phyloP scores from a whole-genome alignment of 805 yeast genomes.

The Yarrowia porcina region DNA sequence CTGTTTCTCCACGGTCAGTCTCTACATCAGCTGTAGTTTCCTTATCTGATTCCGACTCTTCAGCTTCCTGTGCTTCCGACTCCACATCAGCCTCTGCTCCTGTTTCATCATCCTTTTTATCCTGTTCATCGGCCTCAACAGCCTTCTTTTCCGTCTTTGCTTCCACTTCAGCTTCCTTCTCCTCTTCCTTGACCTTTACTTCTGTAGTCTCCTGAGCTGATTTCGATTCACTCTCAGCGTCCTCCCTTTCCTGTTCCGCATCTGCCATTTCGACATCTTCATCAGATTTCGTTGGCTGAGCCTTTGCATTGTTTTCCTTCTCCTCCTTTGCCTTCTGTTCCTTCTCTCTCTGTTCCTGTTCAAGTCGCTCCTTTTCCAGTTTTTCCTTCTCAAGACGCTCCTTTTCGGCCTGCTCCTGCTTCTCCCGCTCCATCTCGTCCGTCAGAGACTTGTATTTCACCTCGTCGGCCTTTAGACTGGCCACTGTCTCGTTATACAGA shows the following conservation, averaged over 20 bases:
- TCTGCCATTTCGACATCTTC: neutral
- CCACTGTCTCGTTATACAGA: neutral
- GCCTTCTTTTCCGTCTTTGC: neutral
- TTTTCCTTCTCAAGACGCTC: neutral
- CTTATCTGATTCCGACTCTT: neutral
- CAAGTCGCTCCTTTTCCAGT: neutral
- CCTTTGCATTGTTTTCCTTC: neutral
- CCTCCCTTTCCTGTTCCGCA: neutral
- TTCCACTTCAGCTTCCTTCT: neutral
- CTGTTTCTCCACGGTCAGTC: neutral
- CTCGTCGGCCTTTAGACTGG: neutral
- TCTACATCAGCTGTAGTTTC: slow-evolving; percentile 5
- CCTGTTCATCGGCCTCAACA: neutral
- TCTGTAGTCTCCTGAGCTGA: neutral
- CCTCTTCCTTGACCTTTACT: neutral
- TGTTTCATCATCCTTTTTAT: neutral
- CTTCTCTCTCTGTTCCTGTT: neutral
- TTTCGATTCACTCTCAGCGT: neutral
- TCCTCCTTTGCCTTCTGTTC: neutral
- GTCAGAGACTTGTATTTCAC: neutral
- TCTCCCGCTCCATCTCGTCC: neutral
- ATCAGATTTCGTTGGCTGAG: neutral
- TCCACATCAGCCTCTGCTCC: neutral
- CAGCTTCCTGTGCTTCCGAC: neutral
- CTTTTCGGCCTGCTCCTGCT: neutral